Percentiles rank a stretch among this genome's conserved stretches.
Evolutionary conservation across 352 stramenopile genomes (phyloP).

Genomic region (Globisporangium yorkense): DNA sequence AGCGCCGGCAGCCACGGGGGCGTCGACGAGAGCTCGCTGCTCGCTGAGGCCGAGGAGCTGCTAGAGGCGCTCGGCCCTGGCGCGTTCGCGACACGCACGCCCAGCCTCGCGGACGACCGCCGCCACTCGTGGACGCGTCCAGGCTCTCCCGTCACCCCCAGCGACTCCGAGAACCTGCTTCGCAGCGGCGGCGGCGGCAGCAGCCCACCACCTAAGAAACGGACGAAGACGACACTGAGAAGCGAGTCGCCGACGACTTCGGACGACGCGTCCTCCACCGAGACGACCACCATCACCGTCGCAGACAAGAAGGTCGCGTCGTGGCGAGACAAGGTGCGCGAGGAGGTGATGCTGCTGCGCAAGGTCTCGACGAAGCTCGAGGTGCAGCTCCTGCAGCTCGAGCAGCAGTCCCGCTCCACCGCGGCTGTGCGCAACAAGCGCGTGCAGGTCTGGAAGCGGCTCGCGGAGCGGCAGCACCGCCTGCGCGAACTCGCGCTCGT

Average conservation of each 20-base stretch:
- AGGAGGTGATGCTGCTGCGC: slow-evolving; percentile 4
- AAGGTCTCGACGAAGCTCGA: neutral
- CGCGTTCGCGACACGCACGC: slow-evolving; percentile 1
- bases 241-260: neutral
- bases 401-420: neutral
- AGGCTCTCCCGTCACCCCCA: neutral
- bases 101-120: neutral
- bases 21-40: slow-evolving; percentile 10
- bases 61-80: slow-evolving; percentile 3
- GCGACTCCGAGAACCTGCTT: too few species aligned
- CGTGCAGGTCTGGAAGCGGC: neutral
- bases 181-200: neutral
- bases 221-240: neutral
- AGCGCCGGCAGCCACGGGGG: neutral
- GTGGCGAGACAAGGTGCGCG: slow-evolving; percentile 3
- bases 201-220: neutral
- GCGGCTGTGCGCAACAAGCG: neutral
- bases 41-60: slow-evolving; percentile 8
- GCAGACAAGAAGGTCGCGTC: neutral
- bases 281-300: neutral
- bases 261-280: neutral
- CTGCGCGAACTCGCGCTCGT: slow-evolving; percentile 2
- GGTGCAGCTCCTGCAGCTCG: slow-evolving; percentile 1
- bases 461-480: slow-evolving; percentile 2
- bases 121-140: neutral